Conservation (phyloP, 192 early-diverging fungal genomes). For the Gorgonomyces haynaldii region DNA sequence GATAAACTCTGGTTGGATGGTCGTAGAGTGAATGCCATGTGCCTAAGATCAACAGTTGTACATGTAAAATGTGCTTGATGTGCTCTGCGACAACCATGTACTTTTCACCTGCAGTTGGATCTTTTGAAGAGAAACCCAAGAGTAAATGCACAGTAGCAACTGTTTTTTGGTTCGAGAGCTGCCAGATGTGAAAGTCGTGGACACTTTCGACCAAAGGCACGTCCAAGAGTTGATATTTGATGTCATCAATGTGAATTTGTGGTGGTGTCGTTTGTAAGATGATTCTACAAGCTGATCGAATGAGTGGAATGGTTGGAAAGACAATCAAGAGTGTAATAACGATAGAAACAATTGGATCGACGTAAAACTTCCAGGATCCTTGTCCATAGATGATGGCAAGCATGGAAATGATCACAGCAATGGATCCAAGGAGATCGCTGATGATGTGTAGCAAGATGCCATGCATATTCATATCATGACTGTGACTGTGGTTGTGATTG, state of each 20-base stretch:
- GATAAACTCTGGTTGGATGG: constrained; percentile 88
- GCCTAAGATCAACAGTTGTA: constrained; percentile 20
- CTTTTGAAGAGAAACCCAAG: constrained; percentile 32
- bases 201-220: constrained; percentile 54
- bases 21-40: constrained; percentile 72
- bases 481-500: constrained; percentile 10
- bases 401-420: constrained; percentile 75
- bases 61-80: constrained; percentile 70
- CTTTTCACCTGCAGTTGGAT: not conserved
- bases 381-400: constrained; percentile 60
- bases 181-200: constrained; percentile 91
- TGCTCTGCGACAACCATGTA: constrained; percentile 62
- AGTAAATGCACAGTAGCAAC: constrained; percentile 73
- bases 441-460: constrained; percentile 81
- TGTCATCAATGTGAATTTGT: constrained; percentile 45
- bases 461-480: constrained; percentile 50
- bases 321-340: constrained; percentile 56
- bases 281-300: constrained; percentile 59
- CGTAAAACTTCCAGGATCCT: constrained; percentile 63
- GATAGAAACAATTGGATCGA: constrained; percentile 71
- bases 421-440: constrained; percentile 79
- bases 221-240: constrained; percentile 37
- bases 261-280: constrained; percentile 71
- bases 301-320: constrained; percentile 44
- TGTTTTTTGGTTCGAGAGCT: constrained; percentile 70